Conservation (phyloP, 768 basidiomycete genomes). For the Suillus weaverae region DNA sequence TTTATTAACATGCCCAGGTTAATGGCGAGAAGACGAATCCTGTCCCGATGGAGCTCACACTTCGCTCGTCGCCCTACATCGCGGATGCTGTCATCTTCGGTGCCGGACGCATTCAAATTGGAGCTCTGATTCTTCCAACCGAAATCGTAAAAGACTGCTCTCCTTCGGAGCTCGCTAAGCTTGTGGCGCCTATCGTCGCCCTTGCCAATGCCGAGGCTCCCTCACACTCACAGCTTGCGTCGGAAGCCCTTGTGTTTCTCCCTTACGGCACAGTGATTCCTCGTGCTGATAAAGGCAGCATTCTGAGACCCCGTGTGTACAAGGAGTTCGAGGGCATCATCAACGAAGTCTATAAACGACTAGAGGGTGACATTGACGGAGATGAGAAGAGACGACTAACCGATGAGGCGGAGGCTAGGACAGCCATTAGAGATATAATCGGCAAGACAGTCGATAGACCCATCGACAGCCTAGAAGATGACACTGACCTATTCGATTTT, state of each 20-base stretch:
- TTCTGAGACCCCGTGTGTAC: slow-evolving; percentile 51
- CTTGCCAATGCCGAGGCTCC: slow-evolving; percentile 54
- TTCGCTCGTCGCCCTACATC: slow-evolving; percentile 48
- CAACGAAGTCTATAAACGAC: slow-evolving; percentile 38
- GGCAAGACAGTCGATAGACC: slow-evolving; percentile 22
- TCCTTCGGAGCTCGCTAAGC: slow-evolving; percentile 32
- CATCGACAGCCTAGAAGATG: slow-evolving; percentile 19
- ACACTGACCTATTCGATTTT: slow-evolving; percentile 45
- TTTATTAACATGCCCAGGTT: slow-evolving; percentile 30
- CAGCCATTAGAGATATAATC: slow-evolving; percentile 17
- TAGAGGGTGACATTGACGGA: slow-evolving; percentile 40
- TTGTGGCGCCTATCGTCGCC: slow-evolving; percentile 43
- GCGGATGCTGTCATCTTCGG: slow-evolving; percentile 58
- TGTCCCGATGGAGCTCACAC: slow-evolving; percentile 51
- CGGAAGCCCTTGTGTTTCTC: slow-evolving; percentile 52
- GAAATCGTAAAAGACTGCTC: slow-evolving; percentile 34
- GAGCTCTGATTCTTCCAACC: slow-evolving; percentile 50
- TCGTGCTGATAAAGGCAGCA: slow-evolving; percentile 50
- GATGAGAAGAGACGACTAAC: slow-evolving; percentile 18
- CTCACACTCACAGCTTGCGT: slow-evolving; percentile 49
- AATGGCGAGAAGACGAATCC: slow-evolving; percentile 59
- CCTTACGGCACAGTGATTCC: slow-evolving; percentile 50
- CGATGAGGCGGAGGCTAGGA: slow-evolving; percentile 15
- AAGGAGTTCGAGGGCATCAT: slow-evolving; percentile 49
- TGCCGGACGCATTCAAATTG: slow-evolving; percentile 46